A percentile compares a stretch with the other conserved stretches of the same genome.
Conservation (phyloP, 139 green algal species). For the Coelastrella sp. region DNA sequence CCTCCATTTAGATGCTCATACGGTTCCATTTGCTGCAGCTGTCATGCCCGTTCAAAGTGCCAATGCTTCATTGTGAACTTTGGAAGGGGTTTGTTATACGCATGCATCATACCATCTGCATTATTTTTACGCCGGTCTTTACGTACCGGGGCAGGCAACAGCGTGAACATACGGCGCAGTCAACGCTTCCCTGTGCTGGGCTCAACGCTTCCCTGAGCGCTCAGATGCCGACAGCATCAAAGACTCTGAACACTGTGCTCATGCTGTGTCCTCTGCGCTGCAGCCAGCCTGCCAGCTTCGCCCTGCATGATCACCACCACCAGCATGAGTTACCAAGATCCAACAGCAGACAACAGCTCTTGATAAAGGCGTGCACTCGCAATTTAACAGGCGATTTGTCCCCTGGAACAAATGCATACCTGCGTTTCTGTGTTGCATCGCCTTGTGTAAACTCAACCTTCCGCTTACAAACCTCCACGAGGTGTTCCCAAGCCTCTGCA, state of each 20-base stretch:
- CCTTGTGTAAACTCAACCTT: not conserved
- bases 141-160: no score
- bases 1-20: not conserved
- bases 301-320: slow-evolving; percentile 26
- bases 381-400: no score
- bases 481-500: slow-evolving; percentile 27
- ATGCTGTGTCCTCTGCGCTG: slow-evolving; percentile 54
- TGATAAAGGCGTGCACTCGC: no score
- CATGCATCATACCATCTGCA: no score
- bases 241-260: slow-evolving; percentile 26
- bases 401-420: not conserved
- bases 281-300: slow-evolving; percentile 52
- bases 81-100: no score
- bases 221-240: slow-evolving; percentile 41
- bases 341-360: no score
- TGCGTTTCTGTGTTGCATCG: slow-evolving; percentile 15
- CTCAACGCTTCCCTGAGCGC: no score
- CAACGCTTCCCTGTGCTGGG: no score
- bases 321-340: not conserved
- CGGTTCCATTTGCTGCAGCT: not conserved
- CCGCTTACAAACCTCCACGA: slow-evolving; percentile 2
- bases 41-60: not conserved
- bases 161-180: no score
- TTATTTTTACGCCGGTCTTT: no score
- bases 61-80: no score